Evolutionary conservation across 2,329 filamentous ascomycete species (phyloP), one percentile per base, ranked within the genome.

Genomic region (Seiridium cupressi): DNA sequence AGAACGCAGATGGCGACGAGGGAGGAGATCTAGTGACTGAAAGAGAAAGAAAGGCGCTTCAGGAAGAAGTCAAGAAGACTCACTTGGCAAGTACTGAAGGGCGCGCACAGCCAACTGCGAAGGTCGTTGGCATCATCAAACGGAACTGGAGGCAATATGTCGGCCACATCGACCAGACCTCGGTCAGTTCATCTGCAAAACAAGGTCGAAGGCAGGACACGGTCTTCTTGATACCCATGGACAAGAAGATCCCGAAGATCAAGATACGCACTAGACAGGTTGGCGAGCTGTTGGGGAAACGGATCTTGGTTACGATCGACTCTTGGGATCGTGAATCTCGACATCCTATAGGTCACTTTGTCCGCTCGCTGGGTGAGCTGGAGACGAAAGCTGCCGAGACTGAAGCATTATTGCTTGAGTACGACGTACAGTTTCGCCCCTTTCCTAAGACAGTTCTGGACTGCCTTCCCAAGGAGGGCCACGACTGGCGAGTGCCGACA

Each of bases 71-170:
- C 36, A 95, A 89, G 77, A 89, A 88, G 71, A 90, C 89, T 0
- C 94, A 98, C 68, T 89, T 87, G 57, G 89, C 89, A 70, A 86
- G 81, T 58, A 84, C 84, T 0, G 93, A 97, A 74, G 89, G 89
- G 49, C 86, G 87, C 55, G 87, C 92, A 3, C 93, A 97, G 68
- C 95, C 95, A 5, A 98, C 95, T 5, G 95, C 94, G 34, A 91
- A 86, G 72, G 91, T 99, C 10, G 92, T 98, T 5, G 95, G 95
- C 53, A 84, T 98, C 32, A 86, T 97, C 72, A 97, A 96, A 77
- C 87, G 95, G 57, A 98, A 98, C 74, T 99, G 95, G 95, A 86
- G 95, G 62, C 96, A 98, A 75, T 98, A 97, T 68, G 95, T 99
- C 63, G 95, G 95, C 2, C 93, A 97, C 71, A 89, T 99, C 60